Evolutionary conservation across 2,329 filamentous ascomycete species (phyloP), one percentile per base, ranked within the genome.

Genomic region (Pestalotiopsis sp.): DNA sequence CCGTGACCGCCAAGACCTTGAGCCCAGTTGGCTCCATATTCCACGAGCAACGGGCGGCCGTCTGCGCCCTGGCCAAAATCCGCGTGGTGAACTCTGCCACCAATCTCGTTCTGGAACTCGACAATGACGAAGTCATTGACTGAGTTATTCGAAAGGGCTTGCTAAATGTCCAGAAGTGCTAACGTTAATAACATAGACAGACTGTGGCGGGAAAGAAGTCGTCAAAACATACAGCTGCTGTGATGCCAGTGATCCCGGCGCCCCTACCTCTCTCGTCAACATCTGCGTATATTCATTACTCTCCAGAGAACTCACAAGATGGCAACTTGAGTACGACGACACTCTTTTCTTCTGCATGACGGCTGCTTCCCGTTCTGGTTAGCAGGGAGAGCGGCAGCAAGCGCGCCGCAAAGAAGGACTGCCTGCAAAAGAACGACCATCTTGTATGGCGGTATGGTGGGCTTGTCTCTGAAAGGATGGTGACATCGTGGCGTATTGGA

Each of bases 11-110:
- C 76, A 0, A 76, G 69, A 0, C 76, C 78, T 45, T 79, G 76
- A 0, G 84, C 76, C 91, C 91, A 93, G 71, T 92, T 93, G 6
- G 91, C 90, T 2, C 91, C 91, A 0, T 91, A 79, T 76, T 92
- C 91, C 11, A 93, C 82, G 0, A 81, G 83, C 69, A 89, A 90
- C 0, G 87, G 84, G 0, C 84, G 80, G 0, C 88, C 88, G 45
- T 86, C 80, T 0, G 78, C 45, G 3, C 79, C 76, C 17, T 81
- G 78, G 4, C 90, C 89, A 72, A 92, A 91, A 0, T 82, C 80
- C 0, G 84, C 84, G 69, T 91, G 85, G n/a, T 79, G 79, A 52
- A 90, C 84, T 5, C 90, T 85, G 1, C 91, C 91, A 1, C 91
- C 90, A 69, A 92, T 86, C 13, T 86, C 83, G 69, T 86, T 81